Conservation (phyloP, 768 basidiomycete species). For the Suillus subalutaceus region DNA sequence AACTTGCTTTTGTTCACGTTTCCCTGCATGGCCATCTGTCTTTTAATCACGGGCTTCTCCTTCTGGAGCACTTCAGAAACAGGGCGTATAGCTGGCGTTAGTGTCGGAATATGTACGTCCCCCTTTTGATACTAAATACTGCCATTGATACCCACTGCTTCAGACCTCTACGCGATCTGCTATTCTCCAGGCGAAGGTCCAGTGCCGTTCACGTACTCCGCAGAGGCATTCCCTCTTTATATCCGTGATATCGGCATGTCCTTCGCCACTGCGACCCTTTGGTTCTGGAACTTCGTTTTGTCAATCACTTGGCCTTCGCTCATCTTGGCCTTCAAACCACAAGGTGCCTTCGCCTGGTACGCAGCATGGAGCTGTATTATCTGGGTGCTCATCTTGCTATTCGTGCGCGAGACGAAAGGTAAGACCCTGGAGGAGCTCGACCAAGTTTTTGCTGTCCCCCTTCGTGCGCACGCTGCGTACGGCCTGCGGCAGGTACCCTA, state of each 20-base stretch:
- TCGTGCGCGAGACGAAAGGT: constrained; percentile 73
- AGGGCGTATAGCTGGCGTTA: constrained; percentile 49
- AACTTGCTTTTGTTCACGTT: constrained; percentile 77
- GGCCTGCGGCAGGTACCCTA: constrained; percentile 57
- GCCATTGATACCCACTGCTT: constrained; percentile 11
- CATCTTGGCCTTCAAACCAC: constrained; percentile 60
- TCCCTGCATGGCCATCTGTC: constrained; percentile 77
- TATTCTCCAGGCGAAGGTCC: constrained; percentile 90
- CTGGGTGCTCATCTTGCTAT: constrained; percentile 60
- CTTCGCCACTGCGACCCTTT: constrained; percentile 62
- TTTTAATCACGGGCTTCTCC: constrained; percentile 76
- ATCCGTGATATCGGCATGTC: constrained; percentile 61
- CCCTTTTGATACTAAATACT: no score
- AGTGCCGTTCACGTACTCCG: constrained; percentile 89
- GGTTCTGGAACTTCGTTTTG: constrained; percentile 66
- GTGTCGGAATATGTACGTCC: constrained; percentile 49
- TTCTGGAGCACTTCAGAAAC: constrained; percentile 50
- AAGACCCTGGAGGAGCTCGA: constrained; percentile 61
- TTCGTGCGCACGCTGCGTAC: constrained; percentile 56
- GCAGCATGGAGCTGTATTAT: constrained; percentile 60
- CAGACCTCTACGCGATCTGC: constrained; percentile 59
- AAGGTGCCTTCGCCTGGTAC: constrained; percentile 78
- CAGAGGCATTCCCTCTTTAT: constrained; percentile 88
- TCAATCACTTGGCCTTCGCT: constrained; percentile 75
- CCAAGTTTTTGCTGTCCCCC: constrained; percentile 57